Base-by-base conservation (phyloP, 306 rosid genomes). In the Quercus ilex region DNA sequence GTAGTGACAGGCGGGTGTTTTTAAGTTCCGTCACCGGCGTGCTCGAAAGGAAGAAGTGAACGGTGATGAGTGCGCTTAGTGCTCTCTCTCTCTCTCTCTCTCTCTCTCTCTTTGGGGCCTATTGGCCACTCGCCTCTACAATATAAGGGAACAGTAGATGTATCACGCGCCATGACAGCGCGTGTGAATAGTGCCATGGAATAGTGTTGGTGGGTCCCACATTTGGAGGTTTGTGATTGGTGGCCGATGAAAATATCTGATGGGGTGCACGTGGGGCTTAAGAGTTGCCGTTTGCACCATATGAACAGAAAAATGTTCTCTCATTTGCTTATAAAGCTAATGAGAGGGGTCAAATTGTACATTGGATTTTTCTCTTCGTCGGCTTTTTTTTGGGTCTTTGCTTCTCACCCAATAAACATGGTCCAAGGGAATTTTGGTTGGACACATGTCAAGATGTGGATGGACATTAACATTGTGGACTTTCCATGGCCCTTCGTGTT, bases 11-110 rank as follows among this genome's bases (percentile, higher is more conserved):
- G 80, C 77, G 76, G 90, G 87, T 62, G 89, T 20, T 80, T 80
- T 77, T 28, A 77, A 82, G 79, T 74, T 84, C 86, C 81, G 82
- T 89, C 91, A 89, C 97, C 92, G 93, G 92, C 81, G 63, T 74
- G 78, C 41, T 55, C 28, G 12, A 49, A 49, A 75, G 60, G 76
- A 41, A 41, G 78, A 53, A 75, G 80, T 38, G 83, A 87, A 82
- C 88, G 91, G 86, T 75, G 85, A 83, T 84, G 83, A 88, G 80
- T 86, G 87, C 82, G 87, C 65, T 71, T 82, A 63, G 87, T 67
- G n/a, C 35, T 5, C n/a, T 52, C 49, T 46, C 26, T 13, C 46
- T 38, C 10, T 38, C 10, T 51, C 46, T 43, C 19, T 12, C 35
- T 31, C 0, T 31, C 35, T 31, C 6, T 31, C 35, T 41, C 46